Percentiles rank a stretch among this genome's conserved stretches.
These are phyloP conservation scores for Myrica gale DNA, from an alignment of 306 rosid species.

Conservation along the genomic window DNA sequence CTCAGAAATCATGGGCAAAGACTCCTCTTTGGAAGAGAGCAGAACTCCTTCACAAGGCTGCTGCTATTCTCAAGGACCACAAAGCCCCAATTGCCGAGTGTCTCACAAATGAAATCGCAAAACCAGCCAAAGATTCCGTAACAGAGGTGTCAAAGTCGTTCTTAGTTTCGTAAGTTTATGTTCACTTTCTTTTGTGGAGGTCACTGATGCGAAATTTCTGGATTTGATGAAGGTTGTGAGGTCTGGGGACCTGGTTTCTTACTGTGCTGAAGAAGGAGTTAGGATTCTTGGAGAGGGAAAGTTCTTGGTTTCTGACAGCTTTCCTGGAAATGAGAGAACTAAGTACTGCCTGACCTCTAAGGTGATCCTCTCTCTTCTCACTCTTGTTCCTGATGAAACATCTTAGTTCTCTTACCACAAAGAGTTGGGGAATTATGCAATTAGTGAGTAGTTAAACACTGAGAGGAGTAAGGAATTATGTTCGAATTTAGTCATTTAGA, in stretches of 20 bases:
- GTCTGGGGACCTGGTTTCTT: conserved; percentile 95
- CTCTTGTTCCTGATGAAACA: neutral
- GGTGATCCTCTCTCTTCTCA: conserved; percentile 40
- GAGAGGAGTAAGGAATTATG: neutral
- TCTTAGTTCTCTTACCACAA: neutral
- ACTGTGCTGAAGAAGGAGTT: conserved; percentile 91
- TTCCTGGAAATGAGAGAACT: conserved; percentile 97
- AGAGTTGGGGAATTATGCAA: neutral
- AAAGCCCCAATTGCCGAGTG: conserved; percentile 87
- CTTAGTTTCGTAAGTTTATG: neutral
- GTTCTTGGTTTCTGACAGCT: conserved; percentile 93
- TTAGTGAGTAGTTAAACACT: neutral
- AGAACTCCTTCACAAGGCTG: conserved; percentile 95
- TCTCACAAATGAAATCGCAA: conserved; percentile 85
- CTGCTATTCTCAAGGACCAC: conserved; percentile 87
- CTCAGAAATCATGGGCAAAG: conserved; percentile 93
- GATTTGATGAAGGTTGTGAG: conserved; percentile 79
- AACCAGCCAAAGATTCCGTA: conserved; percentile 94
- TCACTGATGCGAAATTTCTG: conserved; percentile 9
- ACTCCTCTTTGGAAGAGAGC: conserved; percentile 99
- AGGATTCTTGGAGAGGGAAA: conserved; percentile 96
- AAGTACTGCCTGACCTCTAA: conserved; percentile 95
- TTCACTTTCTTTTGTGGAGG: neutral
- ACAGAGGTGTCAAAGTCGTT: conserved; percentile 59
- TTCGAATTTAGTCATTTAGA: neutral